Percentiles rank a stretch among this genome's conserved stretches.
Evolutionary conservation across 2,329 filamentous ascomycete species (phyloP).

Genomic region (Hortaea werneckii): DNA sequence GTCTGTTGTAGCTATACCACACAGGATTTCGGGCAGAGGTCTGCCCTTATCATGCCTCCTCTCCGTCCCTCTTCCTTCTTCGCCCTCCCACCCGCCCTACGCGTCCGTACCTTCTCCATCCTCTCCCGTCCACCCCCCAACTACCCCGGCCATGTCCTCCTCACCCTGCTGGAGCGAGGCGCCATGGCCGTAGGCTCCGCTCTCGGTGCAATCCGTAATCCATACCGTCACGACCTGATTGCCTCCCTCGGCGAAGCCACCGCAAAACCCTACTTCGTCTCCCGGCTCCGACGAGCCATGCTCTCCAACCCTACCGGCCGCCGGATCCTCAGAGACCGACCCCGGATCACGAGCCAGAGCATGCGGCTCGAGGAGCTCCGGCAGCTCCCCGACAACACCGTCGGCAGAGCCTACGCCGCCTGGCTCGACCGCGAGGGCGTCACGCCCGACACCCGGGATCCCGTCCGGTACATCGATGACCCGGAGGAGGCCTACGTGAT

Average conservation of each 20-base stretch:
- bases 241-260: conserved; percentile 91
- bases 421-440: conserved; percentile 96
- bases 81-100: conserved; percentile 20
- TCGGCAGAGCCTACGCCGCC: conserved; percentile 71
- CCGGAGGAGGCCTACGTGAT: conserved; percentile 96
- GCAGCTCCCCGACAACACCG: conserved; percentile 57
- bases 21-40: too few relatives aligned
- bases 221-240: conserved; percentile 81
- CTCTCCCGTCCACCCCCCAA: conserved; percentile 76
- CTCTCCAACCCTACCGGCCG: conserved; percentile 73
- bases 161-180: conserved; percentile 66
- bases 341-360: conserved; percentile 69
- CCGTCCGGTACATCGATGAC: conserved; percentile 85
- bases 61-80: background rate
- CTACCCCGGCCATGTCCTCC: conserved; percentile 85
- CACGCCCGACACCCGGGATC: conserved; percentile 74
- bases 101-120: conserved; percentile 58
- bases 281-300: conserved; percentile 86
- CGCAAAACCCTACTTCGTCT: conserved; percentile 88
- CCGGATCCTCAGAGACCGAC: conserved; percentile 80
- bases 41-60: background rate
- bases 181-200: conserved; percentile 57
- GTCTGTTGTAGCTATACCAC: too few relatives aligned
- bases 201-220: conserved; percentile 55
- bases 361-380: conserved; percentile 62